Percentiles rank a stretch among this genome's conserved stretches.
phyloP scores from a whole-genome alignment of 2,329 filamentous ascomycete genomes.

The Fusarium subtropicale region DNA sequence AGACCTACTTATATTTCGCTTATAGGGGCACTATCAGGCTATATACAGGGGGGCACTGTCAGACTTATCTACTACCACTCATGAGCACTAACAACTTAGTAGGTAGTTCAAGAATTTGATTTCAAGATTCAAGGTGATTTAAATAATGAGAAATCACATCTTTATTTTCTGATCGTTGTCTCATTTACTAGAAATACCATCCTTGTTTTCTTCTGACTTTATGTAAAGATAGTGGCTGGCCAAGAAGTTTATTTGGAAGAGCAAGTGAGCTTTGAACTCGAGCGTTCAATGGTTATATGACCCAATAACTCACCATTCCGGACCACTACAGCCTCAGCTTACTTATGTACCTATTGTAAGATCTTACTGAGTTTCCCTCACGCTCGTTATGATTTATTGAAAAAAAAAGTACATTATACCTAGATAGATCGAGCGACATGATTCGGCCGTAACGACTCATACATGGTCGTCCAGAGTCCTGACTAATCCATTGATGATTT shows the following conservation, averaged over 20 bases:
- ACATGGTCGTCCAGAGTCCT: not conserved
- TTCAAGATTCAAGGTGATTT: not conserved
- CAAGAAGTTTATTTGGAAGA: not conserved
- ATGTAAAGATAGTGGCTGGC: not conserved
- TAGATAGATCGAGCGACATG: not conserved
- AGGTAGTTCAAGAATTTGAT: not conserved
- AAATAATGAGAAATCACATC: not conserved
- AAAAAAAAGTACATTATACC: not conserved
- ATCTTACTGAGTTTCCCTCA: not conserved
- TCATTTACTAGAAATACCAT: not conserved
- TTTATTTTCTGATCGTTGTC: not conserved
- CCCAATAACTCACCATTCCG: not conserved
- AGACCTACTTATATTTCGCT: no score
- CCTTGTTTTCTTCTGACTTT: not conserved
- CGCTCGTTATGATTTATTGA: not conserved
- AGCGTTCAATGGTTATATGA: not conserved
- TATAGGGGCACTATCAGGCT: no score
- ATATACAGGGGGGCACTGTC: no score
- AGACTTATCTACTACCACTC: no score
- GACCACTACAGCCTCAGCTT: not conserved
- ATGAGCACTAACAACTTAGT: not conserved
- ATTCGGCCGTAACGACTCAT: slow-evolving; percentile 14
- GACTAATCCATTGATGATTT: slow-evolving; percentile 32
- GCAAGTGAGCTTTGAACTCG: not conserved
- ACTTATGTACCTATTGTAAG: not conserved